phyloP scores from a whole-genome alignment of 306 rosid species.

The Dalbergia oliveri region DNA sequence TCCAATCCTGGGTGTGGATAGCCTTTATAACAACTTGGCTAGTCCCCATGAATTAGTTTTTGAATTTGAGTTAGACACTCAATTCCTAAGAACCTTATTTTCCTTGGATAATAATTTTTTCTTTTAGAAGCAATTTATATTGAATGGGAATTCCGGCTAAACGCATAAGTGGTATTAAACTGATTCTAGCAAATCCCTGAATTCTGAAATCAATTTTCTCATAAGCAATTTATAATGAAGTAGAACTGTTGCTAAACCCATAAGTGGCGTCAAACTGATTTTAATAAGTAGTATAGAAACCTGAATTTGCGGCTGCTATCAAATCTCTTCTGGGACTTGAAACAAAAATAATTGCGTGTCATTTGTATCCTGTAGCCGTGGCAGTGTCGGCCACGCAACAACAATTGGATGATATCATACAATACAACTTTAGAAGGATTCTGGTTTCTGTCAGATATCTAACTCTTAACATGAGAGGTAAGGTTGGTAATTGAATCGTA shows the following conservation, averaged over 20 bases:
- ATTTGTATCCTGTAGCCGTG: conserved; percentile 30
- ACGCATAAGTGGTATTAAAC: conserved; percentile 38
- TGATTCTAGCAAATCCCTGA: conserved; percentile 44
- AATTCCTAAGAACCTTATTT: too few relatives aligned
- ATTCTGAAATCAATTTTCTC: neutral
- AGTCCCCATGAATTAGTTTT: too few relatives aligned
- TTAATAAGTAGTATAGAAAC: conserved; percentile 19
- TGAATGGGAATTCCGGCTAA: conserved; percentile 43
- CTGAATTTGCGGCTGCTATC: conserved; percentile 40
- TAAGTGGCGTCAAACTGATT: conserved; percentile 39
- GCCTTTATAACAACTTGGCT: too few relatives aligned
- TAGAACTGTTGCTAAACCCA: conserved; percentile 39
- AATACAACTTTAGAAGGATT: conserved; percentile 30
- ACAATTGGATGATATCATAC: conserved; percentile 20
- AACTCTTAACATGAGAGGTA: conserved; percentile 2
- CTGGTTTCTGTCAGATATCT: conserved; percentile 31
- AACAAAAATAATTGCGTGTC: conserved; percentile 44
- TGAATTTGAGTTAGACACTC: too few relatives aligned
- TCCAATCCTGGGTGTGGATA: too few relatives aligned
- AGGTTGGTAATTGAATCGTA: conserved; percentile 32
- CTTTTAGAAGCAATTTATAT: conserved; percentile 41
- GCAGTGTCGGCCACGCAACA: conserved; percentile 34
- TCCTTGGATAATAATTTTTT: too few relatives aligned
- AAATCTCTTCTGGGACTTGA: conserved; percentile 26
- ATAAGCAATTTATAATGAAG: conserved; percentile 29